Base-by-base conservation (phyloP, 179 eudicot genomes). In the Patellifolia procumbens region DNA sequence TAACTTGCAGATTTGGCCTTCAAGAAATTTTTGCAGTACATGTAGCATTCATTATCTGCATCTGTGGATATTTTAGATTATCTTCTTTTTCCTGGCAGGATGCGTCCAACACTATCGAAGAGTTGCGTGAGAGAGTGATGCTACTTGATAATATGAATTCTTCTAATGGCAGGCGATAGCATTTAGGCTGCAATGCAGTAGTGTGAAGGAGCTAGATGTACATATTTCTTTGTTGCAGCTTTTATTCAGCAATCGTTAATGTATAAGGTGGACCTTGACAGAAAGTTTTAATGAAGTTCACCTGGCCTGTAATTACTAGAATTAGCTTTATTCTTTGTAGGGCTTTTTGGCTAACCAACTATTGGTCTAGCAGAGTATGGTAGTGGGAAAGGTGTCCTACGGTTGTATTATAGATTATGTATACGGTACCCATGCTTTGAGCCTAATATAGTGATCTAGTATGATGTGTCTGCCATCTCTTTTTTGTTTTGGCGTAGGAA, bases 51-150 rank as follows among this genome's bases (percentile, higher is more conserved):
- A 39, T 35, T 26, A 17, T 32, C 24, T 63, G 49, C 43, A 13
- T 29, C 43, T 49, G 3, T 60, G 52, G 29, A 63, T 60, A 28
- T 73, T 10, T 35, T 68, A 68, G 6, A 59, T 13, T 12, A 20
- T 61, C 49, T 26, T 22, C 66, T 24, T 59, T 76, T 19, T 35
- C 29, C 35, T 69, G 48, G 68, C 87, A 94, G 98, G 91, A 89
- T 5, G 94, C 96, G 64, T 82, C 94, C 15, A 81, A 63, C 56
- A 79, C 86, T 62, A 92, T 92, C 37, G 87, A 88, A 79, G 86
- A 89, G 68, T 80, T 94, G 86, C 87, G 84, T 31, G 85, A 85
- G 34, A 86, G 84, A 82, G 74, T 88, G 79, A 81, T 74, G 82
- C 39, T 42, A 66, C 81, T 90, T 24, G 90, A 88, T 65, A 79